Evolutionary conservation across 2,329 filamentous ascomycete genomes (phyloP), one percentile per base, ranked within the genome.

Genomic region (Tolypocladium inflatum): DNA sequence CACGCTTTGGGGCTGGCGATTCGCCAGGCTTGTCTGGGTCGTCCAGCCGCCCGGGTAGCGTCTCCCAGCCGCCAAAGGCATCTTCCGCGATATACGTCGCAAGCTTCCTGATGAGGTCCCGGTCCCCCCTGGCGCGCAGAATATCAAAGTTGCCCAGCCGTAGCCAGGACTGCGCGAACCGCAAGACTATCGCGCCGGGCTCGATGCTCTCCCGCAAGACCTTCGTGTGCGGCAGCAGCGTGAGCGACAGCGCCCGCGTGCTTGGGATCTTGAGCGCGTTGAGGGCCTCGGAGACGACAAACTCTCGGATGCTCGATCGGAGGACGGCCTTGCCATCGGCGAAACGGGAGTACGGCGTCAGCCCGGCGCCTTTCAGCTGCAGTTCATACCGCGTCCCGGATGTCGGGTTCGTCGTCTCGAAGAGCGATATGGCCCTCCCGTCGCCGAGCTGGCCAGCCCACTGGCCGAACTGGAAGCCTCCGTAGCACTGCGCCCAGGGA

Each of bases 401-500:
- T 2, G 71, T 68, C 1, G 88, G 85, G 68, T 93, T 95, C 6
- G 85, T 93, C 30, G 86, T 84, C 73, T 99, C 94, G 67, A 97
- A 97, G 1, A 99, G 79, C 41, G 90, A 96, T 64, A 99, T 97
- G 37, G 92, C 94, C 57, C 94, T 83, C 42, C 94, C 94, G 69
- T 99, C 94, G 48, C 94, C 94, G 1, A 99, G 83, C 72, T 99
- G 94, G 7, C 94, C 92, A 4, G 94, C 94, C 93, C 93, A 99
- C 63, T 89, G 85, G 7, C 94, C 94, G 69, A 87, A 85, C 68
- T 86, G 80, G 67, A 82, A 85, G 58, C 93, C 93, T 58, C 94
- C 94, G 71, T 99, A 99, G 75, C 94, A 97, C 74, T 99, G 94
- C 38, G 94, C 92, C 94, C 94, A 99, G 0, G 94, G 93, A 70